Base-by-base conservation (phyloP, 2,329 filamentous ascomycete genomes). In the Neopestalotiopsis rosae region DNA sequence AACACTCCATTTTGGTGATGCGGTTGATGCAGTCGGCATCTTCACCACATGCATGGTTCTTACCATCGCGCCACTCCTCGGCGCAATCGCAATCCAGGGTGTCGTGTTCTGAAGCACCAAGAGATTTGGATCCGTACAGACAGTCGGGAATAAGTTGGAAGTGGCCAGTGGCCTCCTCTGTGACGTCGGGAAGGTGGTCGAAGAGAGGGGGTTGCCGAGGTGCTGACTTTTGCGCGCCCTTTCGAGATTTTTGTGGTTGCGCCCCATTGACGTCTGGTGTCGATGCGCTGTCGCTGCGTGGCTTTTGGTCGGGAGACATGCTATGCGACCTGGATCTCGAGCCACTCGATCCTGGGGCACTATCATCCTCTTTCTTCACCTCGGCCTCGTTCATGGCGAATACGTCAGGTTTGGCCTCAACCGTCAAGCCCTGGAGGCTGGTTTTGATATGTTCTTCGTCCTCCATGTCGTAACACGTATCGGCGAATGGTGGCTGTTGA, bases 21-120 rank as follows among this genome's bases (percentile, higher is more conserved):
- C 96, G 93, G 81, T 99, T 99, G 86, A 99, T 99, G 82, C 96
- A 99, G 81, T 98, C 95, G 17, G 95, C 97, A 81, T 98, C 94
- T 76, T 98, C 95, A 73, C 94, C 95, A 80, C 96, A 99, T 64
- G 96, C 95, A 81, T 91, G 82, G 80, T 99, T 99, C 72, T 83
- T 80, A 71, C 88, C 87, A 79, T 89, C 83, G 45, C 95, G 92
- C 93, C 93, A 98, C 83, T 98, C 94, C 82, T 97, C 94, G 74
- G 88, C 86, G 82, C 96, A 99, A 79, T 99, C 96, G 82, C 96
- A 99, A 81, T 98, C 96, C 80, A 98, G 87, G 70, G 93, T 85
- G 81, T 92, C 95, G 82, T 95, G 93, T 77, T 98, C 95, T 32
- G 96, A 97, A 72, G 92, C 92, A 66, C 96, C 96, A 83, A 98